phyloP scores from a whole-genome alignment of 1,139 yeast genomes.

The Kluyveromyces sp. region DNA sequence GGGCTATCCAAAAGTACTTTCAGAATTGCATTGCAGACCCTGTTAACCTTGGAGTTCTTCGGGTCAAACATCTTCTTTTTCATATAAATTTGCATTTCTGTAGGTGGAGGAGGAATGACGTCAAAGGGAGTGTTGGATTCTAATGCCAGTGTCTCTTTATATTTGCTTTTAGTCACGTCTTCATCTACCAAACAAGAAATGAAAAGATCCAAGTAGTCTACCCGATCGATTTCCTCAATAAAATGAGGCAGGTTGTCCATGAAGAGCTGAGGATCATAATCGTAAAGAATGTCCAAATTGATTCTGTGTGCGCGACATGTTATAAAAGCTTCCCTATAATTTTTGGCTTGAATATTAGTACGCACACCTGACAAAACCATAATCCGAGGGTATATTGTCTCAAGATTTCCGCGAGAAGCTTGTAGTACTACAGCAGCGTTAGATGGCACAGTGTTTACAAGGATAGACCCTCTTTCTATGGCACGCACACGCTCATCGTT shows the following conservation, averaged over 20 bases:
- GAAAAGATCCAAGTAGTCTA: slow-evolving; percentile 78
- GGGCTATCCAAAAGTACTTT: slow-evolving; percentile 45
- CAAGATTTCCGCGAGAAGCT: slow-evolving; percentile 94
- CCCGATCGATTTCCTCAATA: slow-evolving; percentile 59
- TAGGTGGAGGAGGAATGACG: slow-evolving; percentile 30
- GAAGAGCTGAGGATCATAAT: slow-evolving; percentile 70
- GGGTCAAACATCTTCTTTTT: slow-evolving; percentile 36
- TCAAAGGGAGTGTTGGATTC: slow-evolving; percentile 29
- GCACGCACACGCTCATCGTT: slow-evolving; percentile 79
- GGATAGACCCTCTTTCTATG: slow-evolving; percentile 82
- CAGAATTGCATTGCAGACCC: slow-evolving; percentile 66
- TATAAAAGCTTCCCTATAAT: slow-evolving; percentile 66
- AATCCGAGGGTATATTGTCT: slow-evolving; percentile 87
- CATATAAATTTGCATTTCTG: slow-evolving; percentile 33
- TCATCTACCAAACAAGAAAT: slow-evolving; percentile 82
- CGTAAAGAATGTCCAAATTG: slow-evolving; percentile 83
- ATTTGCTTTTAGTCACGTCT: slow-evolving; percentile 78
- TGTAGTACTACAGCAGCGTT: slow-evolving; percentile 78
- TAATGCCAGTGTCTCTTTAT: slow-evolving; percentile 56
- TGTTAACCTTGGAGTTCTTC: slow-evolving; percentile 59
- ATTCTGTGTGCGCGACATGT: slow-evolving; percentile 89
- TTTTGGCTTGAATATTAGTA: slow-evolving; percentile 47
- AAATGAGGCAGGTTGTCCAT: slow-evolving; percentile 58
- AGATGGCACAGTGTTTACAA: slow-evolving; percentile 77
- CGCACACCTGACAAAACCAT: slow-evolving; percentile 85